Conservation (phyloP, 345 rosid species). For the Syzygium aqueum region DNA sequence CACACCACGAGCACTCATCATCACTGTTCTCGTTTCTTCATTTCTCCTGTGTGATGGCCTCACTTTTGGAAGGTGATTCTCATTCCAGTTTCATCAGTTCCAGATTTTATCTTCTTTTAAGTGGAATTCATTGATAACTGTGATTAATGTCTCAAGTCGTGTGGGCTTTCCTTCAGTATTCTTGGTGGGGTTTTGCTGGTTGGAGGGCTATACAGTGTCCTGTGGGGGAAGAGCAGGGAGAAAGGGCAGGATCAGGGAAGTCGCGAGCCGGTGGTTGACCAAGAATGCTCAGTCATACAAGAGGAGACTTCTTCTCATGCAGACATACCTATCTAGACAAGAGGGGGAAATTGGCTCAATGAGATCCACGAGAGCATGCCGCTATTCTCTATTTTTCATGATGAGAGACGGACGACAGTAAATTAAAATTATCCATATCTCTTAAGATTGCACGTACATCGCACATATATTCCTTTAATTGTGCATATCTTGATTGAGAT, state of each 20-base stretch:
- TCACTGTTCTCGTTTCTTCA: constrained; percentile 58
- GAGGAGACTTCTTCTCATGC: neutral
- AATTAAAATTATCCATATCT: no score
- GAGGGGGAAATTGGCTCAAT: no score
- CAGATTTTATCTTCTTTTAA: neutral
- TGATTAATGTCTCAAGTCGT: neutral
- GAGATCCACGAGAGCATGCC: no score
- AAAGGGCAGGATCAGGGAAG: neutral
- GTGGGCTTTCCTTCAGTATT: constrained; percentile 28
- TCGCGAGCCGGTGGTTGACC: neutral
- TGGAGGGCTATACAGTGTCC: constrained; percentile 67
- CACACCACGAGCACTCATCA: constrained; percentile 55
- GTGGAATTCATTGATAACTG: neutral
- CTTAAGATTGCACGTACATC: no score
- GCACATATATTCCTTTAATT: no score
- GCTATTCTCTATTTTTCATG: no score
- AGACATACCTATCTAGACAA: neutral
- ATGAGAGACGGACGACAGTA: no score
- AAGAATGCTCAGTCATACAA: neutral
- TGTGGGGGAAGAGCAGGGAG: constrained; percentile 86
- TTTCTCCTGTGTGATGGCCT: constrained; percentile 51
- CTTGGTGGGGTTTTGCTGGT: constrained; percentile 64
- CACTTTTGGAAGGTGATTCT: constrained; percentile 59
- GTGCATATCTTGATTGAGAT: no score
- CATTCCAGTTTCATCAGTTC: neutral